These are phyloP conservation scores for Citropsis articulata DNA, from an alignment of 345 rosid genomes.

Conservation along the genomic window DNA sequence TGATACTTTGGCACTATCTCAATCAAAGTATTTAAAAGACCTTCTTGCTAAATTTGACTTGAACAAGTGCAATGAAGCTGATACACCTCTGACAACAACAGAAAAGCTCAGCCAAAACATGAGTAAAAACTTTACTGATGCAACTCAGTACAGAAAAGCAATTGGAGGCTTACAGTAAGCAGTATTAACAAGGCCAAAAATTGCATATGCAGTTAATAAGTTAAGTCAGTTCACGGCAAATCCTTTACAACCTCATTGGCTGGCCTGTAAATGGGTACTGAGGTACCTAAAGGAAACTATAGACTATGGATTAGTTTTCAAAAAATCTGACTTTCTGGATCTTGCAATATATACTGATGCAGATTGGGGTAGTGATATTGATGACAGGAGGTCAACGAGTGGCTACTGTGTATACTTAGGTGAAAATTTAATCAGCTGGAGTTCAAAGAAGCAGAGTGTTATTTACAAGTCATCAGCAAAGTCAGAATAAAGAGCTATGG, in stretches of 20 bases:
- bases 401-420: neutral
- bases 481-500: neutral
- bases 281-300: neutral
- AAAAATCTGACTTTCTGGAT: too few relatives aligned
- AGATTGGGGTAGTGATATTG: neutral
- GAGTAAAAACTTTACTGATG: neutral
- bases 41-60: too few relatives aligned
- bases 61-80: neutral
- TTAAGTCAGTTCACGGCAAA: neutral
- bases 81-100: neutral
- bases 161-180: neutral
- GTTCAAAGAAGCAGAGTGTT: neutral
- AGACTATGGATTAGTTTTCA: too few relatives aligned
- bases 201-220: neutral
- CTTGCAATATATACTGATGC: neutral
- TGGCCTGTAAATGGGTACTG: neutral
- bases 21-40: too few relatives aligned
- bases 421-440: too few relatives aligned
- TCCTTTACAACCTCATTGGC: neutral
- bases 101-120: neutral
- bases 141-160: neutral
- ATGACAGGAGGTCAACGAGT: neutral
- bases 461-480: neutral
- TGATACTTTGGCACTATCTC: neutral
- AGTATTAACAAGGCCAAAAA: neutral